Conservation (phyloP, 768 basidiomycete species). For the Cytidiella melzeri region DNA sequence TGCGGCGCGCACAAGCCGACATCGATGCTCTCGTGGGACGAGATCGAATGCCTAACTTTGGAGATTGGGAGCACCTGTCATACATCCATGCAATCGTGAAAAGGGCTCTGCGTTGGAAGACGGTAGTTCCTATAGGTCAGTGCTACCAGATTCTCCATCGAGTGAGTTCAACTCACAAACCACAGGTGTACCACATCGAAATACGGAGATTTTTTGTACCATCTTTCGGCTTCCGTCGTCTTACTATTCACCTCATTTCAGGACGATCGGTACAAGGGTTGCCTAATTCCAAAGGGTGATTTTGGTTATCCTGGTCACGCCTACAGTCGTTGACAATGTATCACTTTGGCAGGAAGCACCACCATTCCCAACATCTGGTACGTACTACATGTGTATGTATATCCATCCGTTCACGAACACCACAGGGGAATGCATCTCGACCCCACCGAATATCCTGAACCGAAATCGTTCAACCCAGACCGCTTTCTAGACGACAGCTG, state of each 20-base stretch:
- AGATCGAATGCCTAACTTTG: conserved; percentile 31
- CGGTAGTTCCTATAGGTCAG: conserved; percentile 18
- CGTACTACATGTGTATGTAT: background rate
- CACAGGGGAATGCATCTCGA: conserved; percentile 17
- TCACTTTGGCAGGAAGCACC: too few species aligned
- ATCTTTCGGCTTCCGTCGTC: background rate
- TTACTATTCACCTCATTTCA: background rate
- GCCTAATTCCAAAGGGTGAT: conserved; percentile 3
- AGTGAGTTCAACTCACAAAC: background rate
- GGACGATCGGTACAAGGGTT: conserved; percentile 4
- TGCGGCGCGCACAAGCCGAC: conserved; percentile 34
- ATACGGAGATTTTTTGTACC: background rate
- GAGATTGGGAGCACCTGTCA: conserved; percentile 26
- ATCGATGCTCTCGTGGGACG: conserved; percentile 32
- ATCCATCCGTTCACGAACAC: background rate
- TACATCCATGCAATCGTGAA: conserved; percentile 33
- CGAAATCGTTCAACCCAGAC: conserved; percentile 16
- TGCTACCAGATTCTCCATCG: background rate
- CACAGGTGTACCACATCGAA: background rate
- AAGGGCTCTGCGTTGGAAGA: conserved; percentile 26
- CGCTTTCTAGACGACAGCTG: conserved; percentile 9
- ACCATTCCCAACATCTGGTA: conserved; percentile 17
- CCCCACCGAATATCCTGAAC: conserved; percentile 12
- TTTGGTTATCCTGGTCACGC: too few species aligned
- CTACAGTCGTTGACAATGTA: too few species aligned